A percentile compares a stretch with the other conserved stretches of the same genome.
Evolutionary conservation across 2,329 filamentous ascomycete species (phyloP).

Genomic region (Fusarium veterinarium): DNA sequence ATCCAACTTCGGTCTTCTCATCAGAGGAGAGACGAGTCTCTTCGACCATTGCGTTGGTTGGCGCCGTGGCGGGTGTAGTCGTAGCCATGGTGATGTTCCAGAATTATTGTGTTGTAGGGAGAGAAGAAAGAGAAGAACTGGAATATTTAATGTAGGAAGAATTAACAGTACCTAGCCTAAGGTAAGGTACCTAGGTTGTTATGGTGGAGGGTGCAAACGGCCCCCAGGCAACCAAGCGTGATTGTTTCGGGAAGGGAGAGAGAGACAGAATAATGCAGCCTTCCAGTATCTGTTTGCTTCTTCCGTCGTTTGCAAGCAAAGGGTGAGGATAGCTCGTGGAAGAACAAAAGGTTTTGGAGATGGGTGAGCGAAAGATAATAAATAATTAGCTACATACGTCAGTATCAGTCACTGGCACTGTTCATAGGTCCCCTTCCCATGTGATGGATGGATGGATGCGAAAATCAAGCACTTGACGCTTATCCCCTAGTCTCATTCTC

Average conservation of each 20-base stretch:
- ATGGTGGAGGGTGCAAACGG: not conserved
- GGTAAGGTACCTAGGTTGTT: not conserved
- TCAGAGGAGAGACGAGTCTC: constrained; percentile 45
- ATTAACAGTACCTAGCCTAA: not conserved
- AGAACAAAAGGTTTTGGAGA: not conserved
- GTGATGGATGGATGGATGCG: not conserved
- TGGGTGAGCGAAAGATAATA: constrained; percentile 1
- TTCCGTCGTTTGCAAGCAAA: not conserved
- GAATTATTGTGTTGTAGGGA: not conserved
- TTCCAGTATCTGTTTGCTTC: constrained; percentile 11
- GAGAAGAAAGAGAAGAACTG: not conserved
- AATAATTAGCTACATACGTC: constrained; percentile 15
- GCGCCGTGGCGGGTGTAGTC: constrained; percentile 24
- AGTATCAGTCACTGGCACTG: constrained; percentile 1
- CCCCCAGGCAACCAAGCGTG: not conserved
- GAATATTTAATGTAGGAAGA: not conserved
- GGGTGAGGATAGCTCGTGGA: not conserved
- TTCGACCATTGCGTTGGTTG: constrained; percentile 31
- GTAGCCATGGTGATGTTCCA: constrained; percentile 21
- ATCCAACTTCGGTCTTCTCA: constrained; percentile 49
- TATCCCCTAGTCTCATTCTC: not conserved
- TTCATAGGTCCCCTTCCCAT: not conserved
- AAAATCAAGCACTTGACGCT: not conserved
- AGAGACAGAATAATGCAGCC: not conserved
- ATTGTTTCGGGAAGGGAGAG: not conserved